Conservation (phyloP, 805 yeast species). For the Metschnikowia kunwiensis region DNA sequence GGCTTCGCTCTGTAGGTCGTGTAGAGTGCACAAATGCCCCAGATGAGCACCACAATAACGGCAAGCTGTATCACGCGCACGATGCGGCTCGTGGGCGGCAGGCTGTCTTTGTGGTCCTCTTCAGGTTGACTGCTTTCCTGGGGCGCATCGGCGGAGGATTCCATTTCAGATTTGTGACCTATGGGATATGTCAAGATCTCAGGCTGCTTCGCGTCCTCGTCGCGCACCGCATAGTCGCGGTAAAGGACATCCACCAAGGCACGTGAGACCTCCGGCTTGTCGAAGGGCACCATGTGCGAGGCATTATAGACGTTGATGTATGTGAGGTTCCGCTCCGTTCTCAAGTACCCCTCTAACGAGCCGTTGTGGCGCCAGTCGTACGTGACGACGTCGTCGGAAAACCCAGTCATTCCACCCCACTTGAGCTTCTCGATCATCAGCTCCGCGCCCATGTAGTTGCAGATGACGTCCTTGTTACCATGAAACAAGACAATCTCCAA, state of each 20-base stretch:
- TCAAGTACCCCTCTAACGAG: conserved; percentile 36
- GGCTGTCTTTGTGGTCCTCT: not conserved
- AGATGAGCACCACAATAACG: conserved; percentile 36
- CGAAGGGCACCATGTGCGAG: conserved; percentile 94
- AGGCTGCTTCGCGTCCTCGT: conserved; percentile 17
- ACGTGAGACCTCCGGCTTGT: conserved; percentile 64
- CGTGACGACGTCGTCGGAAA: conserved; percentile 29
- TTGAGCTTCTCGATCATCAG: conserved; percentile 55
- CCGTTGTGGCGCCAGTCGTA: conserved; percentile 46
- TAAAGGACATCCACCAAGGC: conserved; percentile 59
- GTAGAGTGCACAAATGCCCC: conserved; percentile 42
- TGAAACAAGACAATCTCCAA: conserved; percentile 70
- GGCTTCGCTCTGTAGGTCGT: conserved; percentile 37
- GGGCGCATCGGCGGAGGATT: not conserved
- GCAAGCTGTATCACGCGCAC: conserved; percentile 40
- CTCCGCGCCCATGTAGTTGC: conserved; percentile 78
- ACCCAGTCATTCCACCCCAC: conserved; percentile 59
- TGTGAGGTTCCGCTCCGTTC: conserved; percentile 65
- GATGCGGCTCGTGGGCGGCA: conserved; percentile 20
- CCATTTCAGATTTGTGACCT: not conserved
- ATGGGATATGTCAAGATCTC: conserved; percentile 10
- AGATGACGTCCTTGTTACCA: conserved; percentile 86
- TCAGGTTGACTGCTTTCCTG: not conserved
- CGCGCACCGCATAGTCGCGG: conserved; percentile 15
- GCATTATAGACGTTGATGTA: conserved; percentile 71